Base-by-base conservation (phyloP, 177 flowering plant species). In the Vitis hybrid region DNA sequence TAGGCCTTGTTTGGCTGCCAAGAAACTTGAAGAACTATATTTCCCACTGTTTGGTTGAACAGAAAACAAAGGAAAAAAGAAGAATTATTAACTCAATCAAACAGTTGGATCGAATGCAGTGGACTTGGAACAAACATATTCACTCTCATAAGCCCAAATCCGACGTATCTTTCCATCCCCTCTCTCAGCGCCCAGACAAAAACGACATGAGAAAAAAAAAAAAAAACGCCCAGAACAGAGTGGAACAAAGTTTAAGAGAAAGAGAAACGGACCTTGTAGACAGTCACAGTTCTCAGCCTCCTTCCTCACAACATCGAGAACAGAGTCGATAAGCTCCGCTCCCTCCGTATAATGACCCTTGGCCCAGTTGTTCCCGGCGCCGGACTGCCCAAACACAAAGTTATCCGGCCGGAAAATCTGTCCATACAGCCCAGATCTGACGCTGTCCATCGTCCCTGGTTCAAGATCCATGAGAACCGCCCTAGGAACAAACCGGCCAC, bases 401-500 rank as follows among this genome's bases (percentile, higher is more conserved):
- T 87, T 87, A 66, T 87, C 90, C 1, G 88, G 90, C n/a, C 90
- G 35, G 68, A 87, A 87, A 11, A 87, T 85, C 77, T 86, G 89
- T 1, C 91, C 89, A 65, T 80, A 86, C 4, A 87, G 88, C 6
- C 91, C 89, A 54, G 91, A 85, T 75, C 91, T 76, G 40, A 87
- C 73, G 52, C 84, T 79, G 62, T 88, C 91, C 91, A 88, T 88
- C 2, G 90, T 86, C 0, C 91, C 91, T 0, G 88, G 91, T 62
- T 88, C 91, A 11, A 88, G 86, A 81, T 87, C 91, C 87, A 87
- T 80, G 49, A 87, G 71, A 6, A 85, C 87, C 0, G 91, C 91
- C 1, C 89, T 70, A 2, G 91, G 91, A 11, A 87, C 91, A 52
- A 81, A 87, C 8, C 89, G 27, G 0, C 88, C 91, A 52, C 89